Evolutionary conservation across 208 protist species (phyloP).

Genomic region (Trypanosoma cruzi): DNA sequence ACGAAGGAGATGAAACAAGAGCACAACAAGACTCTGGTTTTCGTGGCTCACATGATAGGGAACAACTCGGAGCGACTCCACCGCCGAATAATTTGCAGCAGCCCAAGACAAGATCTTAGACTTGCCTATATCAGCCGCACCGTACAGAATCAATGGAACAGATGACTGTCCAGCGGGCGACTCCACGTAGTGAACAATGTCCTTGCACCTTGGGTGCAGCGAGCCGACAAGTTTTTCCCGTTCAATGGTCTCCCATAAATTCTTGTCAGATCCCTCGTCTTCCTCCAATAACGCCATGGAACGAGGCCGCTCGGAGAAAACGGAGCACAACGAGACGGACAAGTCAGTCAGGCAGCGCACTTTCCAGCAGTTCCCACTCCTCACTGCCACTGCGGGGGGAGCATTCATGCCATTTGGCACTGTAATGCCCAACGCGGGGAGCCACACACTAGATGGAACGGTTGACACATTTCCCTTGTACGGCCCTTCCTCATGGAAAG

Average conservation of each 20-base stretch:
- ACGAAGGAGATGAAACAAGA: conserved; percentile 61
- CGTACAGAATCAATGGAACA: conserved; percentile 75
- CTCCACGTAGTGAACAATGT: conserved; percentile 42
- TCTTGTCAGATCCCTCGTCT: conserved; percentile 8
- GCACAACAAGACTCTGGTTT: conserved; percentile 52
- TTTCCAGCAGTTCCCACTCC: conserved; percentile 28
- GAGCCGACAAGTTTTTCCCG: conserved; percentile 28
- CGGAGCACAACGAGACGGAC: conserved; percentile 38
- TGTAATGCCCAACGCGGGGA: conserved; percentile 37
- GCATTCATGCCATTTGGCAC: conserved; percentile 5
- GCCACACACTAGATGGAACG: conserved; percentile 48
- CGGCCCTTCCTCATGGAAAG: conserved; percentile 24
- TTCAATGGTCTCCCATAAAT: conserved; percentile 17
- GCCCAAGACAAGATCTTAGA: conserved; percentile 54
- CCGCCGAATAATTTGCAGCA: conserved; percentile 29
- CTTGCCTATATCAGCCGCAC: conserved; percentile 59
- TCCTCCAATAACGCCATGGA: conserved; percentile 17
- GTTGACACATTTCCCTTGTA: background rate
- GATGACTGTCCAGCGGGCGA: conserved; percentile 33
- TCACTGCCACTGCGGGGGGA: conserved; percentile 35
- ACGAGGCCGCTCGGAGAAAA: conserved; percentile 44
- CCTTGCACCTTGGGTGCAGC: conserved; percentile 43
- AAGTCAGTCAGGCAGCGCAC: conserved; percentile 83
- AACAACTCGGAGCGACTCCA: conserved; percentile 34
- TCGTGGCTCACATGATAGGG: conserved; percentile 37